These are phyloP conservation scores for Canavalia gladiata DNA, from an alignment of 306 rosid species.

Conservation along the genomic window DNA sequence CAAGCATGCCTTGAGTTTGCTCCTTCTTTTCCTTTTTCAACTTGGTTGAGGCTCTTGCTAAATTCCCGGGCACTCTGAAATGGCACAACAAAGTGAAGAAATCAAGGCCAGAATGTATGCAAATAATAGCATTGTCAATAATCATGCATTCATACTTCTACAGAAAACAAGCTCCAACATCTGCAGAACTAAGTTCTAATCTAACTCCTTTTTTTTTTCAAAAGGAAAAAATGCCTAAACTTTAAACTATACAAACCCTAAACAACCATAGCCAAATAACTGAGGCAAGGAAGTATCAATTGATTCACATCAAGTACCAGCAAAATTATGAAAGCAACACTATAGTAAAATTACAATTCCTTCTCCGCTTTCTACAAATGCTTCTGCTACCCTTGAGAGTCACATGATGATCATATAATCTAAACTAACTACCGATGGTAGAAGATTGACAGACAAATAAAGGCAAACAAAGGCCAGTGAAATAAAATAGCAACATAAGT, in stretches of 20 bases:
- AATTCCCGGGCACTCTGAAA: constrained; percentile 81
- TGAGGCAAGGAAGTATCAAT: constrained; percentile 12
- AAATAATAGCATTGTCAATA: constrained; percentile 15
- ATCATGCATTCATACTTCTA: constrained; percentile 22
- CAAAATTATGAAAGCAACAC: constrained; percentile 33
- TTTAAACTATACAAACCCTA: neutral
- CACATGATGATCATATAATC: constrained; percentile 11
- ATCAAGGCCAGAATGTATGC: constrained; percentile 16
- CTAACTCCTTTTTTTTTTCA: neutral
- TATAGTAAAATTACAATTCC: constrained; percentile 24
- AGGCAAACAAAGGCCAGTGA: constrained; percentile 17
- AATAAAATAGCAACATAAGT: constrained; percentile 19
- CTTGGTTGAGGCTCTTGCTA: constrained; percentile 64
- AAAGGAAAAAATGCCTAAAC: neutral
- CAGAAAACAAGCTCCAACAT: neutral
- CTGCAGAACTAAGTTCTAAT: constrained; percentile 15
- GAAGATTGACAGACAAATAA: neutral
- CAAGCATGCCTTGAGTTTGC: constrained; percentile 49
- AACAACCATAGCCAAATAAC: constrained; percentile 1
- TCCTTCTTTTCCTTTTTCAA: constrained; percentile 64
- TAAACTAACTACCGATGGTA: neutral
- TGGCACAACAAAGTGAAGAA: constrained; percentile 28
- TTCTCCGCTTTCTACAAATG: constrained; percentile 12
- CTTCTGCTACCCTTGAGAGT: constrained; percentile 24
- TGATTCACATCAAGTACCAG: constrained; percentile 29